phyloP scores from a whole-genome alignment of 192 early-diverging fungal genomes.

The Oehlia diaphana region DNA sequence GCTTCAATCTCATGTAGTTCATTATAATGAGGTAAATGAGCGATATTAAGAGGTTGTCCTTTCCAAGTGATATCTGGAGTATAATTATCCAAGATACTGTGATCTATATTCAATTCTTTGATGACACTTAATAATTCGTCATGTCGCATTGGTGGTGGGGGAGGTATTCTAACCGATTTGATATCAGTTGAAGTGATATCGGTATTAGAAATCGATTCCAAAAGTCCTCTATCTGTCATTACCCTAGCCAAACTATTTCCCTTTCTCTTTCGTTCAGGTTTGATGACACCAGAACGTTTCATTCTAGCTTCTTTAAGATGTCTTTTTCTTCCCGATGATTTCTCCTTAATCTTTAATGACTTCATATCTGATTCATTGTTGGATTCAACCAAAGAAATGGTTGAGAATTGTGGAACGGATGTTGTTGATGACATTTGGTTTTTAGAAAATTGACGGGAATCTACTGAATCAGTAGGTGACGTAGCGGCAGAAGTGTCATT shows the following conservation, averaged over 20 bases:
- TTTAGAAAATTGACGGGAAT: not conserved
- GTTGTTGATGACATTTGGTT: not conserved
- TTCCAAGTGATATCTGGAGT: constrained; percentile 16
- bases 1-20: constrained; percentile 66
- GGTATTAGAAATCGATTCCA: not conserved
- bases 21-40: constrained; percentile 37
- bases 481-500: not conserved
- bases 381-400: not conserved
- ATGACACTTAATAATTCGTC: not conserved
- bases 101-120: not conserved
- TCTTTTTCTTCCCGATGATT: not conserved
- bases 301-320: not conserved
- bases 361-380: too few relatives aligned
- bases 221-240: constrained; percentile 21
- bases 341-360: not conserved
- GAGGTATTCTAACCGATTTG: constrained; percentile 3
- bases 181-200: constrained; percentile 5
- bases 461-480: not conserved
- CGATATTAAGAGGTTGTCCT: constrained; percentile 12
- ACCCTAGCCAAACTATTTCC: constrained; percentile 21
- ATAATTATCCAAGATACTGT: not conserved
- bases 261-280: not conserved
- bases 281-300: not conserved
- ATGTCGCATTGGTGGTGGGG: not conserved
- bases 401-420: not conserved